Base-by-base conservation (phyloP, 176 grass and related monocot species). In the Alopecurus myosuroides region DNA sequence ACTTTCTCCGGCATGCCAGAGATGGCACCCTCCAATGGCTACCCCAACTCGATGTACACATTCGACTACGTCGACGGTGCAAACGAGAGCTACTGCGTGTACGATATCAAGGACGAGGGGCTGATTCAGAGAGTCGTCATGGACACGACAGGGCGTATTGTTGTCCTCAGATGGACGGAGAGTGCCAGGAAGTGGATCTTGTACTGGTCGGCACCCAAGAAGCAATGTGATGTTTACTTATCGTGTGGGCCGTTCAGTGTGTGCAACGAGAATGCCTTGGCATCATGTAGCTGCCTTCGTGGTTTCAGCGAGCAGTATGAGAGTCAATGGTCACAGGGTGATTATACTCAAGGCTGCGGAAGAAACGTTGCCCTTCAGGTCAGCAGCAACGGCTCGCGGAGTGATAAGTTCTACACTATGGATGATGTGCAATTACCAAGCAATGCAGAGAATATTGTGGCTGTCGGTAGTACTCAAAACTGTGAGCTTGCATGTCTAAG, bases 1-100 rank as follows among this genome's bases (percentile, higher is more conserved):
- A 69, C 49, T 40, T 93, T 93, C 58, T 13, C 77, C 5, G 29
- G 0, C 34, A 85, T 93, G 33, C 88, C 91, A 15, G 91, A 93
- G 85, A 90, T 88, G 88, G 44, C 11, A 14, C 3, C 36, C 22
- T 9, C 57, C 22, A 52, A 29, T 48, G 26, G 82, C 13, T 66
- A 72, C 22, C 77, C 88, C 1, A 20, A 76, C 35, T 79, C 88
- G 2, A 0, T 33, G 69, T 91, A 91, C 85, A 42, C 40, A 9
- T 87, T 91, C 45, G 62, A 34, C 4, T 88, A 77, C 77, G 34
- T 88, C 26, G 81, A 71, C 53, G 58, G 17, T 50, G 35, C 20
- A 4, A 28, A 70, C 11, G 78, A 85, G 62, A 82, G 46, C 86
- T 85, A 88, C 86, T 91, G 82, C 64, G 3, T 70, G 6, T 91